Base-by-base conservation (phyloP, 768 basidiomycete species). In the Lyophyllum shimeji region DNA sequence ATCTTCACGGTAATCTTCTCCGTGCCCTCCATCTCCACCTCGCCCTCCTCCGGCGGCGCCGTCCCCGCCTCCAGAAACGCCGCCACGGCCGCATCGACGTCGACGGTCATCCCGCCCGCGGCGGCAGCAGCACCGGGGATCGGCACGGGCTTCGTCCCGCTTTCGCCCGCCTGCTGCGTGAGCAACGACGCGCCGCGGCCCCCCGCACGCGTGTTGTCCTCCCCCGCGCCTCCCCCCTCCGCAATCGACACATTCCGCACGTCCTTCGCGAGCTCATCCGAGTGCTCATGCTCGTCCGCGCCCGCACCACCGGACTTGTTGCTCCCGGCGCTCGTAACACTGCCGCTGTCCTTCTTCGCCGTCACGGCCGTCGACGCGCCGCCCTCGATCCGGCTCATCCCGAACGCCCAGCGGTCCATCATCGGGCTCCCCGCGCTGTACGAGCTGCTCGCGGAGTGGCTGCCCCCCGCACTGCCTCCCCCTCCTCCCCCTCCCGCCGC, bases 1-100 rank as follows among this genome's bases (percentile, higher is more conserved):
- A 99, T 98, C 81, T 98, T 98, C 50, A 99, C 97, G 6, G 95
- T 98, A 59, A 98, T 97, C 68, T 84, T 84, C 66, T 91, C 85
- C 12, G 53, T 65, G 17, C 48, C 66, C 12, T 71, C 73, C 8
- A 60, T 43, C 55, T 45, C 49, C 55, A 63, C 24, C 60, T 58
- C 47, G 45, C 63, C 31, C 59, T 60, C 60, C 56, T 80, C 73
- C 65, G 9, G 5, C 29, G 29, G 29, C 9, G 29, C 29, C 29
- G 60, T 60, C 37, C 55, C 65, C 31, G 40, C 51, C 15, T 62
- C 62, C 20, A 56, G 48, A 33, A 60, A 46, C 57, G 60, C 46
- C 21, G 58, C 52, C 13, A 59, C 45, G 12, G 60, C 58, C 6
- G 68, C 65, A 6, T 61, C 52, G 27, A 56, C 55, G 24, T 62